A percentile compares a stretch with the other conserved stretches of the same genome.
Conservation (phyloP, 352 stramenopile genomes). For the Halophytophthora polymorphica region DNA sequence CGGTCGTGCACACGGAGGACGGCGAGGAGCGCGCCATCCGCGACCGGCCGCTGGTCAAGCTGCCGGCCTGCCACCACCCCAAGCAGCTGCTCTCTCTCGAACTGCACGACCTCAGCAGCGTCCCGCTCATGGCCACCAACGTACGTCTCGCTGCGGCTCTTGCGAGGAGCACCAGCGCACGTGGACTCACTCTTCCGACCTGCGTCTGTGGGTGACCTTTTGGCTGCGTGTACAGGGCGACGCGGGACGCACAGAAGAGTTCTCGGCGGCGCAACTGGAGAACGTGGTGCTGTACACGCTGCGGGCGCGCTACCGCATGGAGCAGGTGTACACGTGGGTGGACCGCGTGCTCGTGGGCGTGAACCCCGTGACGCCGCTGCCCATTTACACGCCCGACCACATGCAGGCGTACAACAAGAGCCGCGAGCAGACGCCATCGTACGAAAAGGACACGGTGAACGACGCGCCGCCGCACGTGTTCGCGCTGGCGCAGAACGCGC, state of each 20-base stretch:
- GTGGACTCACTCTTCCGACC: too few relatives aligned
- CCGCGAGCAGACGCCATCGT: slow-evolving; percentile 46
- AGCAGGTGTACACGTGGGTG: slow-evolving; percentile 83
- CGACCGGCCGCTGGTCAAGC: slow-evolving; percentile 47
- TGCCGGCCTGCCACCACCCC: slow-evolving; percentile 58
- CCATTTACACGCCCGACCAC: slow-evolving; percentile 81
- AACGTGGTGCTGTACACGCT: slow-evolving; percentile 75
- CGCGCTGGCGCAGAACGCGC: slow-evolving; percentile 72
- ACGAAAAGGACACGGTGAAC: slow-evolving; percentile 54
- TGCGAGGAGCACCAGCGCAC: too few relatives aligned
- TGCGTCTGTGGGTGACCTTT: not conserved
- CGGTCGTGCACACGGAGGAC: slow-evolving; percentile 79
- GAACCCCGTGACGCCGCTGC: slow-evolving; percentile 65
- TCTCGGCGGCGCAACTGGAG: slow-evolving; percentile 61
- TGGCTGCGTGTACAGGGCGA: slow-evolving; percentile 30
- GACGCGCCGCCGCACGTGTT: slow-evolving; percentile 75
- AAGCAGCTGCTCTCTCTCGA: slow-evolving; percentile 55
- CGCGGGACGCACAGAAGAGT: slow-evolving; percentile 53
- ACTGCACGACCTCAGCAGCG: slow-evolving; percentile 64
- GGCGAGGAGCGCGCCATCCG: slow-evolving; percentile 75
- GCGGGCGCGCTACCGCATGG: slow-evolving; percentile 70
- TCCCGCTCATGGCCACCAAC: slow-evolving; percentile 66
- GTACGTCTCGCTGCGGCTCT: too few relatives aligned
- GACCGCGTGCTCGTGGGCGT: slow-evolving; percentile 72
- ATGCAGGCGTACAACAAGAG: slow-evolving; percentile 80